These are phyloP conservation scores for Penicillium paneum DNA, from an alignment of 2,329 filamentous ascomycete genomes.

Conservation along the genomic window DNA sequence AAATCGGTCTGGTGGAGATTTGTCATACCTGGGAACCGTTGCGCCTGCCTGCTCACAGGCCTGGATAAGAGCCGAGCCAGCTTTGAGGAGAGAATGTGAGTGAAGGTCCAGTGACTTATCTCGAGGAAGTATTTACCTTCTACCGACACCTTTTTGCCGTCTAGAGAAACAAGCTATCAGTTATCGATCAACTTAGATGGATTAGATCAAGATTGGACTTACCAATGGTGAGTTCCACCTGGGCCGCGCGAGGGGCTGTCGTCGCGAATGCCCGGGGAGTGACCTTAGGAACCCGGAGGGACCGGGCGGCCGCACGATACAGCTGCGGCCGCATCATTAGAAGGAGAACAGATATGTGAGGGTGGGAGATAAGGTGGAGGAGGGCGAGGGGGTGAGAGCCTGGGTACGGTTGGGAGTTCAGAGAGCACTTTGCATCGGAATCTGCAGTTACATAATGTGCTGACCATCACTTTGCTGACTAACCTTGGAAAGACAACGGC, in stretches of 20 bases:
- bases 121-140: slow-evolving; percentile 63
- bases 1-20: not conserved
- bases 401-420: slow-evolving; percentile 20
- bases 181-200: slow-evolving; percentile 59
- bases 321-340: slow-evolving; percentile 63
- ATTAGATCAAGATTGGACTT: slow-evolving; percentile 34
- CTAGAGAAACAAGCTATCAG: slow-evolving; percentile 49
- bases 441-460: slow-evolving; percentile 33
- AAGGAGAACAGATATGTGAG: slow-evolving; percentile 15
- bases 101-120: slow-evolving; percentile 9
- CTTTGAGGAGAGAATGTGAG: slow-evolving; percentile 50
- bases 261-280: slow-evolving; percentile 76
- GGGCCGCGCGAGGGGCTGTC: slow-evolving; percentile 72
- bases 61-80: slow-evolving; percentile 95
- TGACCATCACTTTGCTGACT: slow-evolving; percentile 24
- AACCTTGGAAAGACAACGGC: slow-evolving; percentile 15
- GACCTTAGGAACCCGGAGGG: slow-evolving; percentile 51
- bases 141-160: slow-evolving; percentile 97
- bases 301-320: slow-evolving; percentile 59
- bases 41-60: slow-evolving; percentile 96
- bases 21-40: slow-evolving; percentile 73
- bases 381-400: slow-evolving; percentile 12
- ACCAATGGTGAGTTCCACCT: slow-evolving; percentile 97
- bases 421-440: slow-evolving; percentile 32
- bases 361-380: slow-evolving; percentile 15